Conservation (phyloP, 1,284 basidiomycete genomes). For the Amylostereum areolatum region DNA sequence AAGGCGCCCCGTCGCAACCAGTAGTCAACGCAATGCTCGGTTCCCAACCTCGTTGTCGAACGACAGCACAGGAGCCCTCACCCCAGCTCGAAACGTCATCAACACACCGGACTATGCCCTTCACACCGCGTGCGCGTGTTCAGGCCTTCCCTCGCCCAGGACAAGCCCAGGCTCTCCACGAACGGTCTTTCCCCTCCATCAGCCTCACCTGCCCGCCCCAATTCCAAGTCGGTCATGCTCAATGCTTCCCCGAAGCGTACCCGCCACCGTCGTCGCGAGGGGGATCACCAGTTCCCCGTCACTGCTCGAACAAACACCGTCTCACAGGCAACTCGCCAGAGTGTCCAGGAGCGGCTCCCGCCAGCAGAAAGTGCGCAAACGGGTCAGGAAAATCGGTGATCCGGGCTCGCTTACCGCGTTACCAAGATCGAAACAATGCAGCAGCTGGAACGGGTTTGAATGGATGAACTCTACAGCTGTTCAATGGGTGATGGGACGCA, state of each 20-base stretch:
- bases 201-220: no score
- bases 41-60: conserved; percentile 23
- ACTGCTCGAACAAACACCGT: no score
- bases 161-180: conserved; percentile 12
- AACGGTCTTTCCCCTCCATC: conserved; percentile 21
- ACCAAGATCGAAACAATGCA: background rate
- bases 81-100: no score
- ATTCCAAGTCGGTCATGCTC: no score
- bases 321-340: conserved; percentile 17
- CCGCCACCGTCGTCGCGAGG: conserved; percentile 15
- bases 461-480: conserved; percentile 16
- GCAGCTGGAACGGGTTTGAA: conserved; percentile 10
- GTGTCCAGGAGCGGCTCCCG: conserved; percentile 13
- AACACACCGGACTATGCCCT: no score
- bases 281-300: conserved; percentile 11
- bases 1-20: conserved; percentile 10
- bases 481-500: conserved; percentile 33
- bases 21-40: conserved; percentile 15
- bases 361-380: no score
- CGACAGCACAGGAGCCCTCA: conserved; percentile 17
- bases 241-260: conserved; percentile 18
- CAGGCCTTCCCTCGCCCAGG: conserved; percentile 19
- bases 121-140: conserved; percentile 29
- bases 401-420: conserved; percentile 5
- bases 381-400: no score